These are phyloP conservation scores for Crocinoboletus sp. DNA, from an alignment of 1,284 basidiomycete genomes.

Conservation along the genomic window DNA sequence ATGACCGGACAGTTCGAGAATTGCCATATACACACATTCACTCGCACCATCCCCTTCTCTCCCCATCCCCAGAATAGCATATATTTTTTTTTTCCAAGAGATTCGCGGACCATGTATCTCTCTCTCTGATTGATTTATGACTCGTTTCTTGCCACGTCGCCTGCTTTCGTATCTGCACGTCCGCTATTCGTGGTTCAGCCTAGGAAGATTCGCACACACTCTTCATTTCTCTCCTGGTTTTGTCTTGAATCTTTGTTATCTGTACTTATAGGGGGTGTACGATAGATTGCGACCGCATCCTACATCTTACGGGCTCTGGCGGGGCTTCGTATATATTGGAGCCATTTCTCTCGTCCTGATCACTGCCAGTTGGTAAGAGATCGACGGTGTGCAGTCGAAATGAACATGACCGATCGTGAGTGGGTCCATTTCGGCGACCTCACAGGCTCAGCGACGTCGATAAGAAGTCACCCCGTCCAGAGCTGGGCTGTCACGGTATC, in stretches of 20 bases:
- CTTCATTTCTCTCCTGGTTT: not conserved
- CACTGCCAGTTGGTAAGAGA: constrained; percentile 34
- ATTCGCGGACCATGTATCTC: constrained; percentile 23
- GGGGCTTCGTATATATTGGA: constrained; percentile 4
- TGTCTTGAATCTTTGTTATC: constrained; percentile 25
- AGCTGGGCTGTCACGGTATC: too few species aligned
- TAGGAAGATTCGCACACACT: constrained; percentile 8
- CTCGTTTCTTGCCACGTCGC: constrained; percentile 24
- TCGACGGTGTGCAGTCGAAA: constrained; percentile 49
- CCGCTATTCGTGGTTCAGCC: constrained; percentile 7
- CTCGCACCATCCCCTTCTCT: not conserved
- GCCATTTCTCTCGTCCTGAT: not conserved
- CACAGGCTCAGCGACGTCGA: constrained; percentile 65
- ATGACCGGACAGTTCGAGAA: constrained; percentile 20
- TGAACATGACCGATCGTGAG: constrained; percentile 54
- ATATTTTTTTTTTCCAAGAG: constrained; percentile 8
- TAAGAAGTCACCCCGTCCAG: too few species aligned
- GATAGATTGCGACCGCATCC: constrained; percentile 12
- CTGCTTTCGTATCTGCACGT: constrained; percentile 18
- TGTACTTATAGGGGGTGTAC: constrained; percentile 30
- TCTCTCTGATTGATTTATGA: constrained; percentile 36
- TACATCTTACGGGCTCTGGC: constrained; percentile 3
- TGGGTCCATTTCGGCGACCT: constrained; percentile 57
- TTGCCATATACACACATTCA: constrained; percentile 11
- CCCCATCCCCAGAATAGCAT: constrained; percentile 6